Percentiles rank a stretch among this genome's conserved stretches.
Evolutionary conservation across 208 protist genomes (phyloP).

Genomic region (Trypanosoma caninum): DNA sequence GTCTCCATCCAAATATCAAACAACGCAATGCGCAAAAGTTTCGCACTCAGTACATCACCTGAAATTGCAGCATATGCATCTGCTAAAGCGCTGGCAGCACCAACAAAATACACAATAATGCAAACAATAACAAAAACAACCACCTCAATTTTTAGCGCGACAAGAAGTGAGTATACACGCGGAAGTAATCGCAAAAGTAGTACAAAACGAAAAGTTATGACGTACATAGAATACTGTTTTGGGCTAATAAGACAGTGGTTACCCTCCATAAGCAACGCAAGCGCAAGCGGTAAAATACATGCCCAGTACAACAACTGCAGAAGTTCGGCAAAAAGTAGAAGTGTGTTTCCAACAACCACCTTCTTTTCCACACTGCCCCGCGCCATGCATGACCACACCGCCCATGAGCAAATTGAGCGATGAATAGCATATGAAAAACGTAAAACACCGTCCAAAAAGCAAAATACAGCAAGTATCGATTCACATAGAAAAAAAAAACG

Average conservation of each 20-base stretch:
- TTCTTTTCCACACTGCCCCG: conserved; percentile 1
- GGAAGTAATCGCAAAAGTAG: conserved; percentile 62
- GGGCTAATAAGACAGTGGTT: conserved; percentile 40
- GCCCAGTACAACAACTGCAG: conserved; percentile 67
- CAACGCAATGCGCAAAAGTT: conserved; percentile 46
- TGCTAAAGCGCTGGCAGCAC: conserved; percentile 46
- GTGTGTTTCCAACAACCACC: conserved; percentile 47
- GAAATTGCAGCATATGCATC: conserved; percentile 33
- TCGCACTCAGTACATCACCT: conserved; percentile 14
- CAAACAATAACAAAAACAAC: conserved; percentile 28
- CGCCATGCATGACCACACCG: conserved; percentile 3
- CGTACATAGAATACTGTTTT: conserved; percentile 48
- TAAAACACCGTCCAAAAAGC: conserved; percentile 40
- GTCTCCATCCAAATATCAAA: conserved; percentile 42
- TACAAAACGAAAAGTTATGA: conserved; percentile 61
- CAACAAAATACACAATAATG: conserved; percentile 55
- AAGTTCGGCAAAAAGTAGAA: conserved; percentile 54
- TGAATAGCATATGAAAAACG: conserved; percentile 47
- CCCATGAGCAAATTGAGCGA: conserved; percentile 40
- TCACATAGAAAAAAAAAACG: conserved; percentile 66
- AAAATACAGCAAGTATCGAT: conserved; percentile 44
- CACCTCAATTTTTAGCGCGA: conserved; percentile 26
- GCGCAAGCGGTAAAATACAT: conserved; percentile 36
- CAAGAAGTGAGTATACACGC: conserved; percentile 44
- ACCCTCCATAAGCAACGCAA: conserved; percentile 50